Percentiles rank a stretch among this genome's conserved stretches.
These are phyloP conservation scores for Rhododendron mucronatum DNA, from an alignment of 148 eudicot species.

Conservation along the genomic window DNA sequence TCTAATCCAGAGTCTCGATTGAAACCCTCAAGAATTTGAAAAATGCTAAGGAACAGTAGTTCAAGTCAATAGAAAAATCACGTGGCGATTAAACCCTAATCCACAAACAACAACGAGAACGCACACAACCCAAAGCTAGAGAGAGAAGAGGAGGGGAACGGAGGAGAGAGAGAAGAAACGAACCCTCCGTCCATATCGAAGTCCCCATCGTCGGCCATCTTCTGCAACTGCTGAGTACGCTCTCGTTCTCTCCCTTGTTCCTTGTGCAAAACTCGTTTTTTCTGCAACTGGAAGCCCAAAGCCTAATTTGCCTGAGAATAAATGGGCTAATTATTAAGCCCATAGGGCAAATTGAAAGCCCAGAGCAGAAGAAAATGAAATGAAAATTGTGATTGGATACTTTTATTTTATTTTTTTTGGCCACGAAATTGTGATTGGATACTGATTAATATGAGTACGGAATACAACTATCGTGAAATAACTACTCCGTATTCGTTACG, in stretches of 20 bases:
- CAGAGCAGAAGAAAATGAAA: too few relatives aligned
- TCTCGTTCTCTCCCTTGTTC: not conserved
- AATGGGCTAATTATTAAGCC: too few relatives aligned
- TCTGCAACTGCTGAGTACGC: not conserved
- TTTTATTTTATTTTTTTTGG: too few relatives aligned
- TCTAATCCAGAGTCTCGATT: not conserved
- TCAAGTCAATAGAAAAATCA: not conserved
- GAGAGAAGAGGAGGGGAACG: too few relatives aligned
- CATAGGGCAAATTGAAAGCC: too few relatives aligned
- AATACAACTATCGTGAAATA: not conserved
- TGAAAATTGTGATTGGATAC: too few relatives aligned
- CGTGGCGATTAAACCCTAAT: not conserved
- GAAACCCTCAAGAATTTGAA: not conserved
- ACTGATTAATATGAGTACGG: not conserved
- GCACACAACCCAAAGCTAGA: not conserved
- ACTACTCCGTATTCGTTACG: not conserved
- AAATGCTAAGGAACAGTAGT: not conserved
- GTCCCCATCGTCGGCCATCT: slow-evolving; percentile 21
- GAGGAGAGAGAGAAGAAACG: not conserved
- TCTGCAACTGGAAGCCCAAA: too few relatives aligned
- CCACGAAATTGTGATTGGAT: not conserved
- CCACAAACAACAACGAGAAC: not conserved
- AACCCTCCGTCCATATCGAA: slow-evolving; percentile 25
- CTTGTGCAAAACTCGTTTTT: not conserved
- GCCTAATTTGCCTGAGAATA: too few relatives aligned